phyloP scores from a whole-genome alignment of 2,329 filamentous ascomycete genomes.

The Colletotrichum zoysiae region DNA sequence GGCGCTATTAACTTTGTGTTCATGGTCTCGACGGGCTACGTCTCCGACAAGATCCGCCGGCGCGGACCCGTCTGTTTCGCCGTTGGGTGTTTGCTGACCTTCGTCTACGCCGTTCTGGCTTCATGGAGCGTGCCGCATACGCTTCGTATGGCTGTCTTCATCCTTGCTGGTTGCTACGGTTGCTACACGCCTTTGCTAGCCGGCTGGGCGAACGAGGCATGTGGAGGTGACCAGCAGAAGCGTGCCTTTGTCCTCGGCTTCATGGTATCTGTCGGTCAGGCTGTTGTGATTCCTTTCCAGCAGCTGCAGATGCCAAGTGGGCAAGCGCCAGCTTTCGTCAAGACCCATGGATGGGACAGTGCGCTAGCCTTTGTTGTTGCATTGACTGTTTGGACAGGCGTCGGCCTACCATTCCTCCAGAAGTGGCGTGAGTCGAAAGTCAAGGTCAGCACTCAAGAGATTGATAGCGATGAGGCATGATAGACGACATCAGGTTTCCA shows the following conservation, averaged over 20 bases:
- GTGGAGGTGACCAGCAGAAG: constrained; percentile 58
- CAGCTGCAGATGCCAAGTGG: constrained; percentile 54
- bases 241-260: constrained; percentile 56
- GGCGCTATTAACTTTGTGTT: constrained; percentile 58
- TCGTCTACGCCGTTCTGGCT: constrained; percentile 53
- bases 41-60: constrained; percentile 53
- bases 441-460: constrained; percentile 30
- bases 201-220: constrained; percentile 56
- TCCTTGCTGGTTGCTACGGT: constrained; percentile 55
- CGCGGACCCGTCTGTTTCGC: constrained; percentile 54
- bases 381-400: constrained; percentile 51
- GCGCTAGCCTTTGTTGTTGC: constrained; percentile 50
- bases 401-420: constrained; percentile 48
- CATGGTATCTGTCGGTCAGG: constrained; percentile 54
- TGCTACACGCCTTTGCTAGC: constrained; percentile 57
- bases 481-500: rapidly evolving
- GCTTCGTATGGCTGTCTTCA: constrained; percentile 55
- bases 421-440: constrained; percentile 40
- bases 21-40: constrained; percentile 53
- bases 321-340: constrained; percentile 51
- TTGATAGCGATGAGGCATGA: constrained; percentile 31
- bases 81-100: constrained; percentile 51
- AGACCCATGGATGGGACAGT: constrained; percentile 54
- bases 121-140: constrained; percentile 54
- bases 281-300: constrained; percentile 55